A percentile compares a stretch with the other conserved stretches of the same genome.
Conservation (phyloP, 352 stramenopile genomes). For the Aphanomyces cochlioides region DNA sequence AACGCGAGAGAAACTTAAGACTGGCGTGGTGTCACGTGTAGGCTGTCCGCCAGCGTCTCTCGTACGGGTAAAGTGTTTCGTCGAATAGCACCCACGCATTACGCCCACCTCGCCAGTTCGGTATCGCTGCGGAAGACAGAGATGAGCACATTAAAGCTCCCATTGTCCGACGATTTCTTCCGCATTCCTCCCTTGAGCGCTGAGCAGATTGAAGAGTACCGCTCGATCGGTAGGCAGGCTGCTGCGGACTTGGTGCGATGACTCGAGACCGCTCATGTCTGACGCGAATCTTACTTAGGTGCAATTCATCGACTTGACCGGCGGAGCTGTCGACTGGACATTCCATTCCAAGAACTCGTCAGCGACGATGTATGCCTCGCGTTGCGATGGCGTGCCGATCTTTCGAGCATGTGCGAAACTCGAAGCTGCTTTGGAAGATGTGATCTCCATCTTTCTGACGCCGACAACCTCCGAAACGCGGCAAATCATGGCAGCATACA, state of each 20-base stretch:
- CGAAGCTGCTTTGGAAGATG: not conserved
- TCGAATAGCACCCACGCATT: too few species aligned
- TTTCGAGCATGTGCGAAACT: not conserved
- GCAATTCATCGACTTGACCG: not conserved
- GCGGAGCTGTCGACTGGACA: not conserved
- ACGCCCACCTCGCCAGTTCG: too few species aligned
- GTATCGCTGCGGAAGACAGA: too few species aligned
- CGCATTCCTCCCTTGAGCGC: not conserved
- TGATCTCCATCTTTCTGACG: not conserved
- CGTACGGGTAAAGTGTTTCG: too few species aligned
- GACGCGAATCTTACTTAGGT: not conserved
- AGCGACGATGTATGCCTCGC: not conserved
- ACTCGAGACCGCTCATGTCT: not conserved
- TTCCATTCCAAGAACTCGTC: not conserved
- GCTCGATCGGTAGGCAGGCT: not conserved
- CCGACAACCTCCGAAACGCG: not conserved
- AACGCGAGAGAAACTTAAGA: too few species aligned
- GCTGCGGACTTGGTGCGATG: not conserved
- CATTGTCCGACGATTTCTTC: not conserved
- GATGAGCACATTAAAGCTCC: not conserved
- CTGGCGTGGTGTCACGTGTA: too few species aligned
- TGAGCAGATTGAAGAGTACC: not conserved
- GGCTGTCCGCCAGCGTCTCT: too few species aligned
- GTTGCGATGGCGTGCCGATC: not conserved
- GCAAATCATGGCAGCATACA: not conserved